Evolutionary conservation across 2,329 filamentous ascomycete genomes (phyloP), one percentile per base, ranked within the genome.

Genomic region (Thermothelomyces thermophilus): DNA sequence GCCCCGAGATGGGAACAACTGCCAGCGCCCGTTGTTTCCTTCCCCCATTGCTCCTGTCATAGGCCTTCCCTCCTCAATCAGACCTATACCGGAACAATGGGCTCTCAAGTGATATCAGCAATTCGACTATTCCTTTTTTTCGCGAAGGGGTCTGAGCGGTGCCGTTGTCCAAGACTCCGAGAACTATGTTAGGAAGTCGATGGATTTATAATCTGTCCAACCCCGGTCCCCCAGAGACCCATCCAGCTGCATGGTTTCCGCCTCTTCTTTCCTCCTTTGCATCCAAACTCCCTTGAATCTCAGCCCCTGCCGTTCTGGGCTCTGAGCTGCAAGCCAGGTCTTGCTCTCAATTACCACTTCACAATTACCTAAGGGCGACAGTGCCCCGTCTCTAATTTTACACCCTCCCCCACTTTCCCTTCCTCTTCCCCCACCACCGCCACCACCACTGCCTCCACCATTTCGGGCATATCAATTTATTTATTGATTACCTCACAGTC

Each of bases 171-270:
- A 24, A 17, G 13, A 36, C 37, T 8, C 17, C 19, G n/a, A 43
- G 28, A 20, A 14, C 17, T 24, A 35, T 2, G 31, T 24, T 34
- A 14, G 19, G 24, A 14, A 13, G 28, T 16, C 19, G 13, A 14
- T 48, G 50, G 52, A 56, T 53, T 56, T 55, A 49, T 54, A 52
- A 52, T 50, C 47, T 51, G 43, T 46, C 47, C 28, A 46, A 42
- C 33, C 45, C 17, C 30, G 20, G 22, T 31, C 26, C 39, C 28
- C 36, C 11, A 41, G 11, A 34, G 35, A 37, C 16, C 34, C 41
- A 26, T 50, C 31, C 22, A 11, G 17, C 41, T 50, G 44, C 43
- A 51, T 48, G 41, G 33, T 24, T 26, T 35, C 41, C 20, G 41
- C 26, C 45, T 13, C 24, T 22, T 26, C 17, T 36, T 9, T 20